phyloP scores from a whole-genome alignment of 2,329 filamentous ascomycete genomes.

The Microsporum ferrugineum region DNA sequence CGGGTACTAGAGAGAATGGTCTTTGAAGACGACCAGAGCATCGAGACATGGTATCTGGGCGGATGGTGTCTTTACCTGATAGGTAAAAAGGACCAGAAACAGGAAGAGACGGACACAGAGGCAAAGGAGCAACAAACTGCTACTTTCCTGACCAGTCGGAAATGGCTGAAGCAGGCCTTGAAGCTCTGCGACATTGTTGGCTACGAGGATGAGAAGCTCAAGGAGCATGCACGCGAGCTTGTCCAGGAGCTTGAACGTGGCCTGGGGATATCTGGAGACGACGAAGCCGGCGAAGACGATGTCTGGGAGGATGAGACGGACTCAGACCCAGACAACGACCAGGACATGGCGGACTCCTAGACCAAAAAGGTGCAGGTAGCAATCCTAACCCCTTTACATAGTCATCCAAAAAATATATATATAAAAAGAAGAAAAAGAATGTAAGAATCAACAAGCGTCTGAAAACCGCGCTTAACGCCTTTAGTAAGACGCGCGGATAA shows the following conservation, averaged over 20 bases:
- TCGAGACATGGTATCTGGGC: conserved; percentile 94
- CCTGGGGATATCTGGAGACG: conserved; percentile 48
- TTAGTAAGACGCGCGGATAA: not conserved
- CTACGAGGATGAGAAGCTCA: conserved; percentile 50
- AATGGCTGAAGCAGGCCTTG: conserved; percentile 72
- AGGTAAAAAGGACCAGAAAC: conserved; percentile 27
- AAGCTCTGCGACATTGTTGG: conserved; percentile 66
- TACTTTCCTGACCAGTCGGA: conserved; percentile 61
- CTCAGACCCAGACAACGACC: conserved; percentile 33
- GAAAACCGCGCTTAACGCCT: not conserved
- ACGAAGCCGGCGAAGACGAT: conserved; percentile 33
- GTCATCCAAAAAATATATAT: not conserved
- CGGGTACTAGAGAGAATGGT: conserved; percentile 75
- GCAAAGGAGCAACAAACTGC: conserved; percentile 46
- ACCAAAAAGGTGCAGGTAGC: conserved; percentile 6
- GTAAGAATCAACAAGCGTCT: not conserved
- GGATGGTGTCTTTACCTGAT: conserved; percentile 83
- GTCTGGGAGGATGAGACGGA: conserved; percentile 46
- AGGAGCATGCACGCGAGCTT: conserved; percentile 35
- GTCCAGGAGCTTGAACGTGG: conserved; percentile 48
- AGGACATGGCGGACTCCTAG: conserved; percentile 45
- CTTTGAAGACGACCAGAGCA: conserved; percentile 80
- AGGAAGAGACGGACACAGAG: conserved; percentile 22
- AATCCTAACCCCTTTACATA: not conserved
- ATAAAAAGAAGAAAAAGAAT: not conserved